Percentiles rank a stretch among this genome's conserved stretches.
Evolutionary conservation across 2,329 filamentous ascomycete genomes (phyloP).

Genomic region (Aspergillus persii): DNA sequence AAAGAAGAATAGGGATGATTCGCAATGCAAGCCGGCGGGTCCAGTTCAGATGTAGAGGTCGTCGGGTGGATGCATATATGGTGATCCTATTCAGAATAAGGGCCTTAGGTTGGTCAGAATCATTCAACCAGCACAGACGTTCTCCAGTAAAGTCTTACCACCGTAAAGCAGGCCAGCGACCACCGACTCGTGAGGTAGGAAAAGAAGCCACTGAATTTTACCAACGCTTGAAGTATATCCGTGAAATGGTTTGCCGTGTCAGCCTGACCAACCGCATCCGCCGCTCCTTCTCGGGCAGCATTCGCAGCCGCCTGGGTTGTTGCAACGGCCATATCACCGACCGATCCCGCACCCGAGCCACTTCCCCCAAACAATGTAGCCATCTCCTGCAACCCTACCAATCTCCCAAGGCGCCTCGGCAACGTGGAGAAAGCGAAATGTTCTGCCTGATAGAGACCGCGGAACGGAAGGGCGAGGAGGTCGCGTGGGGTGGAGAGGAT

Average conservation of each 20-base stretch:
- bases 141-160: constrained; percentile 50
- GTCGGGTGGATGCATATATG: constrained; percentile 86
- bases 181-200: constrained; percentile 88
- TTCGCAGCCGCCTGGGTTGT: constrained; percentile 38
- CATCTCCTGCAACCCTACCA: constrained; percentile 29
- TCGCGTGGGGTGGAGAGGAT: constrained; percentile 29
- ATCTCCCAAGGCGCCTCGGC: constrained; percentile 32
- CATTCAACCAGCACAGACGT: constrained; percentile 1
- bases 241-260: constrained; percentile 37
- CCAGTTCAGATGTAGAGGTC: constrained; percentile 74
- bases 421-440: constrained; percentile 35
- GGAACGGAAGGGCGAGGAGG: constrained; percentile 36
- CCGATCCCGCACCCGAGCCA: constrained; percentile 18
- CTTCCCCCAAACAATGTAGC: constrained; percentile 24
- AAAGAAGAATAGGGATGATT: constrained; percentile 66
- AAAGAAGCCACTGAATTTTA: constrained; percentile 81
- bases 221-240: constrained; percentile 52
- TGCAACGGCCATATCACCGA: constrained; percentile 42
- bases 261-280: constrained; percentile 29
- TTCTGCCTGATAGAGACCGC: constrained; percentile 37
- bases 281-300: constrained; percentile 31
- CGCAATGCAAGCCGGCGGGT: constrained; percentile 68
- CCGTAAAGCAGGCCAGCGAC: constrained; percentile 82
- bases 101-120: constrained; percentile 50
- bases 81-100: constrained; percentile 87